phyloP scores from a whole-genome alignment of 2,329 filamentous ascomycete species.

The Rutstroemia sp. region DNA sequence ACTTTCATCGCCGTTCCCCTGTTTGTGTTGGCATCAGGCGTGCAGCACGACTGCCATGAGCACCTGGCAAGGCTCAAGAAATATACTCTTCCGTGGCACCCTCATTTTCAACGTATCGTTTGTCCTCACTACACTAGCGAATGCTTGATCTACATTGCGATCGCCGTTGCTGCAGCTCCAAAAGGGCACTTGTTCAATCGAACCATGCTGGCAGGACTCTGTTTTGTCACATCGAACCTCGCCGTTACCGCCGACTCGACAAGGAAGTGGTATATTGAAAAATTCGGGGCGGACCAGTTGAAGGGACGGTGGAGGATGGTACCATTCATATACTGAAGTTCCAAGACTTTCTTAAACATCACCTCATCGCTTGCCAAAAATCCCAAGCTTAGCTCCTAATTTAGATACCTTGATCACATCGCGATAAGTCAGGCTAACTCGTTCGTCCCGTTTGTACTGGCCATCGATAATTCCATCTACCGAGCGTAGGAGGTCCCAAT shows the following conservation, averaged over 20 bases:
- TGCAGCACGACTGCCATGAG: slow-evolving; percentile 69
- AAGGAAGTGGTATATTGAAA: slow-evolving; percentile 68
- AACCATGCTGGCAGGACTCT: slow-evolving; percentile 60
- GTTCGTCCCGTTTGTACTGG: slow-evolving; percentile 47
- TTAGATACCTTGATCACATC: slow-evolving; percentile 81
- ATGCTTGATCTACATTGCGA: slow-evolving; percentile 72
- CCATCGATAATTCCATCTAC: slow-evolving; percentile 41
- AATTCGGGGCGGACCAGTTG: slow-evolving; percentile 63
- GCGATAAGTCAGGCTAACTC: slow-evolving; percentile 72
- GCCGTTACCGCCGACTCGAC: slow-evolving; percentile 74
- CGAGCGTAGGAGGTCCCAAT: slow-evolving; percentile 61
- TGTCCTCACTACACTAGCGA: slow-evolving; percentile 92
- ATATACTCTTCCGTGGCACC: slow-evolving; percentile 72
- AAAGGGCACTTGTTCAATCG: slow-evolving; percentile 57
- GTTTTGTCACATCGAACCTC: slow-evolving; percentile 74
- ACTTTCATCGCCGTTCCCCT: slow-evolving; percentile 49
- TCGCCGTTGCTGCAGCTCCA: slow-evolving; percentile 70
- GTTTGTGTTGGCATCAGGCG: slow-evolving; percentile 61
- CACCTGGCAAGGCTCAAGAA: slow-evolving; percentile 66
- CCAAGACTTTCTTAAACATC: background rate
- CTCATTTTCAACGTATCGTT: slow-evolving; percentile 63
- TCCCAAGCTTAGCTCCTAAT: slow-evolving; percentile 55
- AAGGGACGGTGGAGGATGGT: slow-evolving; percentile 54
- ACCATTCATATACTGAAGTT: background rate
- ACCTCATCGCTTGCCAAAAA: slow-evolving; percentile 29